Evolutionary conservation across 164 flowering plant genomes (phyloP).

Genomic region (Cinnamomum micranthum): DNA sequence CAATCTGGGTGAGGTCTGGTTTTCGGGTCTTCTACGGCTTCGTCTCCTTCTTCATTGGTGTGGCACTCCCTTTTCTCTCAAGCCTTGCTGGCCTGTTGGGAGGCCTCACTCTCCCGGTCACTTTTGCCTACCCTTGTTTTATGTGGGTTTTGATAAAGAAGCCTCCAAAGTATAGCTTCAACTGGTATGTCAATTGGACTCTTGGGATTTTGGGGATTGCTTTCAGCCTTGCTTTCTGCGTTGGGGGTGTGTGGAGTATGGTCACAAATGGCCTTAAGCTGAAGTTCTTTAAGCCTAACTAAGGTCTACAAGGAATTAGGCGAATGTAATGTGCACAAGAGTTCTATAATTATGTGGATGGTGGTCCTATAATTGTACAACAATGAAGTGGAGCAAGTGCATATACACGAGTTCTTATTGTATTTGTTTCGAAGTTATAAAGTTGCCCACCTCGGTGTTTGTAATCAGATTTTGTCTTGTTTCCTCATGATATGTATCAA

Average conservation of each 20-base stretch:
- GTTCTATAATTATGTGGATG: neutral
- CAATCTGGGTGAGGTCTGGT: slow-evolving; percentile 91
- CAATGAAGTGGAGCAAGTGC: neutral
- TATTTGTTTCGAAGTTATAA: neutral
- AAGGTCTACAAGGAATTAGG: slow-evolving; percentile 3
- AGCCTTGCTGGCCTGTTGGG: slow-evolving; percentile 93
- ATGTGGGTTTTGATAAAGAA: slow-evolving; percentile 95
- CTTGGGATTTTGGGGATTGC: slow-evolving; percentile 88
- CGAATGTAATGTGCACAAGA: neutral
- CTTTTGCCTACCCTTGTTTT: slow-evolving; percentile 99
- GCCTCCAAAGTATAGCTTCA: slow-evolving; percentile 76
- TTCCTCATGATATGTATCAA: neutral
- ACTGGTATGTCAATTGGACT: slow-evolving; percentile 91
- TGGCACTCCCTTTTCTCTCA: slow-evolving; percentile 94
- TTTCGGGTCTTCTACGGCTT: slow-evolving; percentile 90
- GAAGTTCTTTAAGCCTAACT: slow-evolving; percentile 71
- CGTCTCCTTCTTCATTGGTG: slow-evolving; percentile 78
- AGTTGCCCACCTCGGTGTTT: neutral
- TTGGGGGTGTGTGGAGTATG: slow-evolving; percentile 95
- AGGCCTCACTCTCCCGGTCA: slow-evolving; percentile 95
- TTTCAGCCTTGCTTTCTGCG: slow-evolving; percentile 86
- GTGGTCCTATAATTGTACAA: neutral
- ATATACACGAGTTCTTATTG: neutral
- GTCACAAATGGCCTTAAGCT: slow-evolving; percentile 80
- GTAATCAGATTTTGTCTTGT: neutral